Evolutionary conservation across 1,139 yeast species (phyloP), one percentile per base, ranked within the genome.

Genomic region (Eremothecium sinecaudum): DNA sequence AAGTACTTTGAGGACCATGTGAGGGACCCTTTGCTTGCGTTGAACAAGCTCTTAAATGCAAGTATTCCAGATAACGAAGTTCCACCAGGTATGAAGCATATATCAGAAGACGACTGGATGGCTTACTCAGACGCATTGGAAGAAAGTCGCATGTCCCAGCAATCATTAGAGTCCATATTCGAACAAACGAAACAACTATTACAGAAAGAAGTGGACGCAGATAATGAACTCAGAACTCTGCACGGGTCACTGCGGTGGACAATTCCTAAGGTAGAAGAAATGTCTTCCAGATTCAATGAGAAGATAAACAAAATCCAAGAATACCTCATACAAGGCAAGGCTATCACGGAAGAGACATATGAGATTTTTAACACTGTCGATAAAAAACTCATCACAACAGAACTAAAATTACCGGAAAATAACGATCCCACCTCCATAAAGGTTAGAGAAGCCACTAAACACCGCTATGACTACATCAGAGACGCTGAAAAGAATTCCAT

Each of bases 301-400:
- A 67, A 67, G 33, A 54, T 75, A 2, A 49, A 54, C 4, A 66
- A 65, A 19, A 62, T 76, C 56, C 61, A 61, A 23, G 56, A 53
- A 4, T 80, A 78, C 48, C 53, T 80, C 13, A 47, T 50, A 2
- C 75, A 75, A 42, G 93, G 94, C 1, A 61, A 62, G 21, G 50
- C 59, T 3, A 82, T 93, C 3, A 94, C 86, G 53, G 57, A 56
- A 2, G 53, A 56, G 25, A 48, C 60, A 4, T 27, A 33, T 8
- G 43, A 47, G 6, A 37, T 57, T 8, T 56, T 52, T 32, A 42
- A 51, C 8, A 36, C 47, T 10, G 53, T 58, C 7, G 55, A 51
- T 32, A 51, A 50, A 15, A 38, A 45, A 4, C 51, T 63, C 28
- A 39, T 62, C 14, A 40, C 53, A 5, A 51, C 46, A 5, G 56